A percentile compares a stretch with the other conserved stretches of the same genome.
Conservation (phyloP, 2,329 filamentous ascomycete species). For the Alternaria angustiovoidea region DNA sequence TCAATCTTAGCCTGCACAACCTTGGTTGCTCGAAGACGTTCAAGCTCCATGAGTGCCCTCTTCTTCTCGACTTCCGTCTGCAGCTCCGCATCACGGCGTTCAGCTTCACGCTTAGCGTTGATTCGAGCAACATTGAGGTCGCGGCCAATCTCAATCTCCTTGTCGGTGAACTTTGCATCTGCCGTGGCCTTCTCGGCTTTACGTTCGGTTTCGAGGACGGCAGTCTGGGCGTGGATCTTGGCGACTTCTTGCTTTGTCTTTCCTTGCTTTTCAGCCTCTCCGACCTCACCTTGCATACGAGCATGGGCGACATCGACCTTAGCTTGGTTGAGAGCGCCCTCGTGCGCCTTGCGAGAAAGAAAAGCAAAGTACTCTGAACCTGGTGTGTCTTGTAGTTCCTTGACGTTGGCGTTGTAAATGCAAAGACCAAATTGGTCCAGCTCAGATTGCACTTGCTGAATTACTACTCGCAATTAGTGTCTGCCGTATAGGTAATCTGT, state of each 20-base stretch:
- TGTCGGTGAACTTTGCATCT: constrained; percentile 76
- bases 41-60: constrained; percentile 80
- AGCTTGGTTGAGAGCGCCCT: constrained; percentile 84
- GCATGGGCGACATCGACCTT: constrained; percentile 68
- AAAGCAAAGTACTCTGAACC: constrained; percentile 85
- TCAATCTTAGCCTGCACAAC: constrained; percentile 79
- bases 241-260: constrained; percentile 85
- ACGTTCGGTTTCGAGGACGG: constrained; percentile 82
- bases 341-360: constrained; percentile 82
- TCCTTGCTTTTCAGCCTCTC: constrained; percentile 79
- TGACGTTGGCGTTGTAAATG: constrained; percentile 76
- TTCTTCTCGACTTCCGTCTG: constrained; percentile 80
- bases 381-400: constrained; percentile 84
- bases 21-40: constrained; percentile 77
- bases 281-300: constrained; percentile 72
- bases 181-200: constrained; percentile 82
- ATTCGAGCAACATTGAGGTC: constrained; percentile 81
- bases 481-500: background rate
- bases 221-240: constrained; percentile 86
- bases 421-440: constrained; percentile 79
- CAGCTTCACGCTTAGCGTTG: constrained; percentile 74
- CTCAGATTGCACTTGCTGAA: constrained; percentile 75
- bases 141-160: constrained; percentile 74
- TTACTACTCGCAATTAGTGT: constrained; percentile 45
- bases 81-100: constrained; percentile 80